phyloP scores from a whole-genome alignment of 2,329 filamentous ascomycete genomes.

The Colletotrichum sp. region DNA sequence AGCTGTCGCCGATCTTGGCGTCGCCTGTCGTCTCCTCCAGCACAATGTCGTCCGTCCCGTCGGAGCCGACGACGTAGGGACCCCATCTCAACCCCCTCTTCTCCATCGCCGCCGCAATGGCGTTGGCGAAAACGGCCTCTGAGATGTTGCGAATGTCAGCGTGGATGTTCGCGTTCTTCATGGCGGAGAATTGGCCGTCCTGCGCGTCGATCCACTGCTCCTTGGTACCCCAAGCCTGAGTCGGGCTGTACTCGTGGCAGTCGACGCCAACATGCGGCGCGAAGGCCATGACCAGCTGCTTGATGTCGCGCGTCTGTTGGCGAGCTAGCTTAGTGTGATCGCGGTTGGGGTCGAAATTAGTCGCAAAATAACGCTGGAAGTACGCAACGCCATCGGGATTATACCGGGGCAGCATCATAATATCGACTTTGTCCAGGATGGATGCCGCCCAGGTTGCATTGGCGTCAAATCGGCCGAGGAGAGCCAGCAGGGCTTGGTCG shows the following conservation, averaged over 20 bases:
- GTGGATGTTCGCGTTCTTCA: conserved; percentile 39
- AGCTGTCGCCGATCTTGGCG: conserved; percentile 33
- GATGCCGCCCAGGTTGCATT: conserved; percentile 31
- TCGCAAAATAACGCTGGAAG: conserved; percentile 34
- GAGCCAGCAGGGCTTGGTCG: conserved; percentile 33
- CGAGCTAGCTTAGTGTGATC: conserved; percentile 37
- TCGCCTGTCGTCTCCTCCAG: conserved; percentile 33
- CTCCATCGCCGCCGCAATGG: conserved; percentile 32
- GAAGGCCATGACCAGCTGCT: conserved; percentile 30
- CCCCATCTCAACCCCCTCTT: conserved; percentile 31
- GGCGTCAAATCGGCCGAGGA: conserved; percentile 34
- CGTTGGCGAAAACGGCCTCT: conserved; percentile 31
- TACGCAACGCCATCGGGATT: conserved; percentile 39
- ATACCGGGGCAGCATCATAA: conserved; percentile 34
- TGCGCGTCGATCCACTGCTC: conserved; percentile 28
- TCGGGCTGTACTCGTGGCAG: conserved; percentile 34
- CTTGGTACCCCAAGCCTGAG: conserved; percentile 22
- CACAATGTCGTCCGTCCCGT: conserved; percentile 1
- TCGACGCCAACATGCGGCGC: conserved; percentile 34
- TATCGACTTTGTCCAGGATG: conserved; percentile 31
- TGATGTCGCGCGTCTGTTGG: conserved; percentile 34
- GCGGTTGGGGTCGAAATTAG: conserved; percentile 35
- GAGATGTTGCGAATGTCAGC: conserved; percentile 31
- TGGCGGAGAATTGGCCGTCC: conserved; percentile 36
- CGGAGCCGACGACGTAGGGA: conserved; percentile 29